Percentiles rank a stretch among this genome's conserved stretches.
These are phyloP conservation scores for Colletotrichum salicis DNA, from an alignment of 2,329 filamentous ascomycete species.

Conservation along the genomic window DNA sequence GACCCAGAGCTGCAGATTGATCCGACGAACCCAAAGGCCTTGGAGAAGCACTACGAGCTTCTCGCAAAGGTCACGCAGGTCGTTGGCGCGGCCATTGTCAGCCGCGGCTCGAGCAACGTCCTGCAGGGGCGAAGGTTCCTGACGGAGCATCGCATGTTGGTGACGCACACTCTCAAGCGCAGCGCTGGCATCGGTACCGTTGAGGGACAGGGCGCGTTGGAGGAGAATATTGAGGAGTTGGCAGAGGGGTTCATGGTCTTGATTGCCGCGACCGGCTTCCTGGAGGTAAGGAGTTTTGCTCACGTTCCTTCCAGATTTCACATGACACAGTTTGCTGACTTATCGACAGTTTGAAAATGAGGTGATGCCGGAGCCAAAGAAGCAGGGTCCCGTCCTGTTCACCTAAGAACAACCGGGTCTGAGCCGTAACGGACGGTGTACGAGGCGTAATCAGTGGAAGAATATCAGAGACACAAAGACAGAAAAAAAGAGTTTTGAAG, in stretches of 20 bases:
- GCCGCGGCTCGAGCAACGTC: slow-evolving; percentile 84
- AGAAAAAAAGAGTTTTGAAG: neutral
- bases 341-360: slow-evolving; percentile 54
- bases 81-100: slow-evolving; percentile 82
- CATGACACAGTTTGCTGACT: slow-evolving; percentile 18
- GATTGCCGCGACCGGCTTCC: slow-evolving; percentile 83
- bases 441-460: slow-evolving; percentile 1
- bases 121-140: slow-evolving; percentile 84
- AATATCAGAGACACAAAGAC: slow-evolving; percentile 3
- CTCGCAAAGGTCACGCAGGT: slow-evolving; percentile 84
- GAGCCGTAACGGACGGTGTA: neutral
- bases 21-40: slow-evolving; percentile 73
- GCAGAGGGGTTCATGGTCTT: slow-evolving; percentile 88
- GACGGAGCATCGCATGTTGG: slow-evolving; percentile 81
- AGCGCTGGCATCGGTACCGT: slow-evolving; percentile 78
- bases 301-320: neutral
- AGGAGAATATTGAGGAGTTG: slow-evolving; percentile 76
- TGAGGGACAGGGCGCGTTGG: slow-evolving; percentile 56
- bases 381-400: slow-evolving; percentile 50
- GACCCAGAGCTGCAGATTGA: slow-evolving; percentile 93
- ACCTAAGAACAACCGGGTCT: slow-evolving; percentile 43
- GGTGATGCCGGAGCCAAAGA: slow-evolving; percentile 45
- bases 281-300: slow-evolving; percentile 72
- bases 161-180: slow-evolving; percentile 90
- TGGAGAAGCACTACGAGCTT: slow-evolving; percentile 85